These are phyloP conservation scores for Kockovaella imperatae DNA, from an alignment of 768 basidiomycete species.

Conservation along the genomic window DNA sequence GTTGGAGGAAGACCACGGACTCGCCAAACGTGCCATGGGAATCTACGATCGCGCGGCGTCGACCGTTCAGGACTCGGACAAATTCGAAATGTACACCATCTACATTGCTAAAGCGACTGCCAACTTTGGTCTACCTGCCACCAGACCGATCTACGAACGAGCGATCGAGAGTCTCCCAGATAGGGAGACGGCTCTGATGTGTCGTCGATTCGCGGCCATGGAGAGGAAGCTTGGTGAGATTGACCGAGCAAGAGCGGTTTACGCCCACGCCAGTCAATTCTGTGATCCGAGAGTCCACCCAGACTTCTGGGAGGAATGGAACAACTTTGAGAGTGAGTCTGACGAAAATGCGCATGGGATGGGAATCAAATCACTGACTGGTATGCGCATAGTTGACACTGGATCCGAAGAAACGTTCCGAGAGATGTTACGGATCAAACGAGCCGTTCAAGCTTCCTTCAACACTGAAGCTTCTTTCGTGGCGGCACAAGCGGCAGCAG, in stretches of 20 bases:
- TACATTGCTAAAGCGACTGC: constrained; percentile 96
- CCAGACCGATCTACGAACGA: constrained; percentile 89
- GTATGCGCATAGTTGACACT: constrained; percentile 66
- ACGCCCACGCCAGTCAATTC: constrained; percentile 96
- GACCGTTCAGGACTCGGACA: constrained; percentile 79
- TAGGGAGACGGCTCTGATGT: constrained; percentile 93
- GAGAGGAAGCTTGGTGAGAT: constrained; percentile 99
- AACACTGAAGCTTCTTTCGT: constrained; percentile 81
- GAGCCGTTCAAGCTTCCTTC: constrained; percentile 96
- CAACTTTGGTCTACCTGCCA: constrained; percentile 93
- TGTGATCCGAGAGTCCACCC: constrained; percentile 84
- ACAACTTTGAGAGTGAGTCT: constrained; percentile 69
- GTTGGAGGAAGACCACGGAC: constrained; percentile 86
- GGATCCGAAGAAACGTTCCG: constrained; percentile 96
- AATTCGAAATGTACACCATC: constrained; percentile 96
- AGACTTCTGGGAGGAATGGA: constrained; percentile 95
- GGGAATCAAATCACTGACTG: constrained; percentile 1
- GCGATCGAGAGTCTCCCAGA: constrained; percentile 90
- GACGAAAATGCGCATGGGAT: neutral
- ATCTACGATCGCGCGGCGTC: constrained; percentile 89
- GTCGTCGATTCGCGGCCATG: constrained; percentile 85
- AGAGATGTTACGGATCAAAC: constrained; percentile 69
- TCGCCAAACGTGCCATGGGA: constrained; percentile 91
- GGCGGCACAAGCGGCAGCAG: constrained; percentile 77
- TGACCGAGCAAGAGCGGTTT: constrained; percentile 90